Percentiles rank a stretch among this genome's conserved stretches.
phyloP scores from a whole-genome alignment of 495 filamentous ascomycete genomes.

The Talaromyces adpressus region DNA sequence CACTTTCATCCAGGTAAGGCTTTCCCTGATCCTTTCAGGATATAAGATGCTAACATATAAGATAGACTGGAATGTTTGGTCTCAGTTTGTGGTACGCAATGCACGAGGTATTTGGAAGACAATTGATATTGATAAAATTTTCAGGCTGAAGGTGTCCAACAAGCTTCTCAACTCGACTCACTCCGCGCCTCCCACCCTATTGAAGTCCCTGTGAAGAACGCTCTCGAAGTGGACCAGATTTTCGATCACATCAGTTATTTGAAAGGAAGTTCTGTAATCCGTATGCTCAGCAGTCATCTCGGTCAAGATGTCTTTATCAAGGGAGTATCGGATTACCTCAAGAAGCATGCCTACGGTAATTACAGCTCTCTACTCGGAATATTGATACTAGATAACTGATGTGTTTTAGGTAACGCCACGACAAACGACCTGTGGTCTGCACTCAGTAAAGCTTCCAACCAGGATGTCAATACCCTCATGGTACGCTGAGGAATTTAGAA shows the following conservation, averaged over 20 bases:
- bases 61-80: conserved; percentile 87
- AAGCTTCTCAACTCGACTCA: conserved; percentile 80
- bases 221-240: conserved; percentile 90
- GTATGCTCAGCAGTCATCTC: conserved; percentile 86
- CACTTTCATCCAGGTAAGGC: conserved; percentile 71
- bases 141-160: conserved; percentile 81
- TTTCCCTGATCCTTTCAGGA: background rate
- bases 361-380: background rate
- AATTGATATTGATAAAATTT: conserved; percentile 27
- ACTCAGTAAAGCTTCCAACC: conserved; percentile 81
- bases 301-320: conserved; percentile 78
- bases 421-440: conserved; percentile 89
- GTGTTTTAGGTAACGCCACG: conserved; percentile 67
- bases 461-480: conserved; percentile 84
- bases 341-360: conserved; percentile 69
- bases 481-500: conserved; percentile 21
- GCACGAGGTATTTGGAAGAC: conserved; percentile 42
- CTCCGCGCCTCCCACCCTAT: conserved; percentile 90
- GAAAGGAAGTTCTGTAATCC: conserved; percentile 90
- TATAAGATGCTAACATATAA: conserved; percentile 8
- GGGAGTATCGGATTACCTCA: conserved; percentile 83
- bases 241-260: conserved; percentile 94
- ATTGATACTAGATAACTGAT: background rate
- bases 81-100: conserved; percentile 76
- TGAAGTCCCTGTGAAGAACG: conserved; percentile 84